Conservation (phyloP, 2,329 filamentous ascomycete genomes). For the Penicillium sp. region DNA sequence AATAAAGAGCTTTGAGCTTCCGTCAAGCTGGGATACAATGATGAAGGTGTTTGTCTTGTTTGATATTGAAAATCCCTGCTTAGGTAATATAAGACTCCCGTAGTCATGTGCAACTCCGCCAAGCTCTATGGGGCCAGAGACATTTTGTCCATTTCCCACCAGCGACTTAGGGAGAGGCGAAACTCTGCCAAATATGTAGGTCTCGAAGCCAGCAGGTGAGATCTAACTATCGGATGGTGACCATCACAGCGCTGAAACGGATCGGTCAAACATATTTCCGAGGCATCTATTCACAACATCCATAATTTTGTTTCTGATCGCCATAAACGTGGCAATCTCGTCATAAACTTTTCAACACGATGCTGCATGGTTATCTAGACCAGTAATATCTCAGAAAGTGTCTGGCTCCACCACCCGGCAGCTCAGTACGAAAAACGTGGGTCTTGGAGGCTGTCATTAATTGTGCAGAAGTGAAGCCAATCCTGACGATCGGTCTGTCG, state of each 20-base stretch:
- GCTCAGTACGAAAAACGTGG: too few species aligned
- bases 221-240: not conserved
- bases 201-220: not conserved
- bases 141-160: not conserved
- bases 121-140: not conserved
- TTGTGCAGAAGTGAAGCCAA: not conserved
- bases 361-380: not conserved
- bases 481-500: not conserved
- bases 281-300: not conserved
- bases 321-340: not conserved
- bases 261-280: not conserved
- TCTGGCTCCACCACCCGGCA: not conserved
- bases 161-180: not conserved
- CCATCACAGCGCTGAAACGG: not conserved
- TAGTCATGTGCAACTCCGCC: not conserved
- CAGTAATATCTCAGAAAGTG: not conserved
- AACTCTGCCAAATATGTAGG: not conserved
- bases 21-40: constrained; percentile 6
- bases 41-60: constrained; percentile 19
- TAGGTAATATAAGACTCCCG: not conserved
- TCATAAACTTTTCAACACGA: not conserved
- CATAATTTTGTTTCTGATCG: not conserved
- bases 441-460: not conserved
- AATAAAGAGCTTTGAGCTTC: constrained; percentile 1
- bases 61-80: constrained; percentile 4